Base-by-base conservation (phyloP, 1,284 basidiomycete species). In the Bjerkandera adusta region DNA sequence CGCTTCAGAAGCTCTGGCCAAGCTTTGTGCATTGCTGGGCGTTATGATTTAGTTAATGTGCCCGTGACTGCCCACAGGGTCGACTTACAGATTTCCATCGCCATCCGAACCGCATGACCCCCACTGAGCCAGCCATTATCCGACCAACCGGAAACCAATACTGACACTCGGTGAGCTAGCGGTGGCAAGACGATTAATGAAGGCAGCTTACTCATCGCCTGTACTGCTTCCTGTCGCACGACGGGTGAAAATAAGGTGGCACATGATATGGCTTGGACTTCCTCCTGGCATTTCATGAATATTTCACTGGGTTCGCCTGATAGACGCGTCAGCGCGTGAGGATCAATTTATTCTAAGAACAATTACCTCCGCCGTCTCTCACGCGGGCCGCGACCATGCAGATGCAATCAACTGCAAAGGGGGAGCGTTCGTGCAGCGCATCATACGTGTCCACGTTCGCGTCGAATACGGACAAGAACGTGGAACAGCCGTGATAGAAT, bases 91-190 rank as follows among this genome's bases (percentile, higher is more conserved):
- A 94, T 74, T 61, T 96, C 92, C 71, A 94, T 81, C 16, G 90
- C 92, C 90, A 96, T 93, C 45, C 92, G 79, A 13, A 95, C 90
- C 13, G 92, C 92, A 67, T 95, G 92, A 4, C 91, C 91, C 5
- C 90, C 89, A 54, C 88, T 89, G 20, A 95, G 67, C 92, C 92
- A 96, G 2, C 91, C 92, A 56, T 90, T 89, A 55, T 93, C 89
- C 11, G 88, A 91, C 86, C 92, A 95, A 5, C 91, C 90, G 20
- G 92, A 87, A 12, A 94, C 82, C 40, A 94, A 73, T 45, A 92
- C 89, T 92, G 49, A 32, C 36, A 26, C 12, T 30, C 20, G 20
- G 26, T 46, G 30, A 36, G 34, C 11, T 25, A 18, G 7, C 13
- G 15, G 25, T 21, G 22, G 21, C n/a, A 70, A 8, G 27, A 36